Base-by-base conservation (phyloP, 2,329 filamentous ascomycete species). In the Beauveria asiatica region DNA sequence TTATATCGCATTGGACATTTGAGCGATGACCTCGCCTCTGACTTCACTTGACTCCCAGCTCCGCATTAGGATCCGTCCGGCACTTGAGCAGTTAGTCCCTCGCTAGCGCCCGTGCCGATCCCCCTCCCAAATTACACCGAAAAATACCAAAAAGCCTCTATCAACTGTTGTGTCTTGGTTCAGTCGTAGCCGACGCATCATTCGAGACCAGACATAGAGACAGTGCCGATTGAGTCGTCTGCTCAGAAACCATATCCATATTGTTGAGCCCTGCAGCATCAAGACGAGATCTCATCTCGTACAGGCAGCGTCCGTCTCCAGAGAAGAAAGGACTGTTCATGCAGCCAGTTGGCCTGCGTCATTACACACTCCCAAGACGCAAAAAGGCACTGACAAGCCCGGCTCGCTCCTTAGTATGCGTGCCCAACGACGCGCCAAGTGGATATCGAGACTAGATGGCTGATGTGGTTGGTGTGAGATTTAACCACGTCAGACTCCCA, bases 401-500 rank as follows among this genome's bases (percentile, higher is more conserved):
- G 10, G 11, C 19, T 39, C 42, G 37, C 33, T 50, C 19, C 55
- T 39, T 58, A 13, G 37, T 33, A 44, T 50, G 45, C 46, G 33
- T 58, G 56, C 48, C 56, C 56, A 58, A 58, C 39, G 37, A 51
- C 56, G 48, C 46, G 13, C 33, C 50, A 45, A 49, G 46, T 44
- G 56, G 48, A 27, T 44, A 48, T 51, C 25, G 25, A 25, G 21
- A 49, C 55, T 41, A 41, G 33, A 52, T 52, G 48, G 55, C 37
- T 49, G 46, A 58, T 41, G 25, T 58, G 56, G 48, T 37, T 58
- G 56, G 56, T 37, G 37, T 58, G 37, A 44, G 46, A 58, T 58
- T 44, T 25, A 58, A 58, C 53, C 56, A 58, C 56, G 56, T 58
- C 56, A 58, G 56, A 52, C 56, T 58, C 25, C 37, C 56, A 58